Evolutionary conservation across 2,329 filamentous ascomycete genomes (phyloP), one percentile per base, ranked within the genome.

Genomic region (Calonectria pauciramosa): DNA sequence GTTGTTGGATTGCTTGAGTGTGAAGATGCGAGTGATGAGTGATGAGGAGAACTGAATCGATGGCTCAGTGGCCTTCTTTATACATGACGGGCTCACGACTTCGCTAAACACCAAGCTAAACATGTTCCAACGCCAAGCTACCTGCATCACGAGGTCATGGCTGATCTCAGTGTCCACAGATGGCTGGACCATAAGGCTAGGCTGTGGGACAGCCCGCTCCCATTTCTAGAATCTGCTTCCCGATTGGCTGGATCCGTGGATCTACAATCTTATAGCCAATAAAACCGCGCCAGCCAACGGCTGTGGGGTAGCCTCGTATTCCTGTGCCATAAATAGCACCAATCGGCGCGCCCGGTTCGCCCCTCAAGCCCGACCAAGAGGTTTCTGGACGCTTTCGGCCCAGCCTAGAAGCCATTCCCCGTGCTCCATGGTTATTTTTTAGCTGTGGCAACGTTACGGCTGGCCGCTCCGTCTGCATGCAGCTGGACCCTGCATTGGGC

Each of bases 1-100:
- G 64, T 41, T 73, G 73, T 66, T 56, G 30, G 20, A 23, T 41
- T 63, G 36, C 36, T 41, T 3, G 18, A 63, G 56, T 16, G 32
- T 41, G 56, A 41, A 20, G 56, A 41, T 68, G 54, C 16, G 41
- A 63, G 23, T 63, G 36, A 28, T 16, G 52, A 63, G 34, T 63
- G 56, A 41, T 63, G 56, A 63, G 41, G 23, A 41, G 32, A 41
- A 30, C 20, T 38, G 23, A 41, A 63, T 16, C 8, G n/a, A 41
- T 20, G 52, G 8, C 10, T 47, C 44, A 47, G 23, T 23, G 44
- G 44, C n/a, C n/a, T 23, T 47, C 44, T 47, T 47, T 47, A 47
- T 47, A 47, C 10, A 47, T 23, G 56, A 28, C 5, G 20, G 4
- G 56, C 56, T 41, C 56, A 41, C 34, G 13, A 20, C 34, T 63